These are phyloP conservation scores for Symbiodinium pilosum DNA, from an alignment of 73 alveolate species.

Conservation along the genomic window DNA sequence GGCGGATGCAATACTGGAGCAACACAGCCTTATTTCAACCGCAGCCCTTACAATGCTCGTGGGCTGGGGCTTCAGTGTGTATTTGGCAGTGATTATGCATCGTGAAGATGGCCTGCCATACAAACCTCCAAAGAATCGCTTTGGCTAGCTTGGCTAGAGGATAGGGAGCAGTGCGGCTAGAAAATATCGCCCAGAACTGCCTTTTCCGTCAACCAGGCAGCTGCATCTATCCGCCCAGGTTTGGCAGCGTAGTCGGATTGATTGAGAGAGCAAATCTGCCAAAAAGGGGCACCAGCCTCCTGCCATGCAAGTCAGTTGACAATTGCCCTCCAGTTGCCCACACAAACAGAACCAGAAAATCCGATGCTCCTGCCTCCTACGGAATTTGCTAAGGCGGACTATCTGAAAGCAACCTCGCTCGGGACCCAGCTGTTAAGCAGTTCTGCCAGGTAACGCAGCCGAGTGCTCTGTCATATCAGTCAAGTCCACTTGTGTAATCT, in stretches of 20 bases:
- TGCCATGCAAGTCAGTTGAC: no score
- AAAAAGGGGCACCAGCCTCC: no score
- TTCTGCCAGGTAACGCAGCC: background rate
- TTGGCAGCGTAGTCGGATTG: no score
- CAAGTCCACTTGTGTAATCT: background rate
- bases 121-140: slow-evolving; percentile 35
- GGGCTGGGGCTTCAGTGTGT: slow-evolving; percentile 63
- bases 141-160: background rate
- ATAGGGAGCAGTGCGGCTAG: no score
- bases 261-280: no score
- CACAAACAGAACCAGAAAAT: no score
- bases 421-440: background rate
- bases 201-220: no score
- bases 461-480: background rate
- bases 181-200: no score
- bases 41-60: background rate
- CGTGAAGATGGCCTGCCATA: slow-evolving; percentile 36
- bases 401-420: background rate
- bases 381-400: no score
- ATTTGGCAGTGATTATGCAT: slow-evolving; percentile 14
- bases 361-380: background rate
- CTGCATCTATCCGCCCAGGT: no score
- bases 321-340: no score
- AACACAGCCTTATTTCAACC: background rate
- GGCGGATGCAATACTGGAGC: background rate